Evolutionary conservation across 306 rosid species (phyloP), one percentile per base, ranked within the genome.

Genomic region (Abrus precatorius): DNA sequence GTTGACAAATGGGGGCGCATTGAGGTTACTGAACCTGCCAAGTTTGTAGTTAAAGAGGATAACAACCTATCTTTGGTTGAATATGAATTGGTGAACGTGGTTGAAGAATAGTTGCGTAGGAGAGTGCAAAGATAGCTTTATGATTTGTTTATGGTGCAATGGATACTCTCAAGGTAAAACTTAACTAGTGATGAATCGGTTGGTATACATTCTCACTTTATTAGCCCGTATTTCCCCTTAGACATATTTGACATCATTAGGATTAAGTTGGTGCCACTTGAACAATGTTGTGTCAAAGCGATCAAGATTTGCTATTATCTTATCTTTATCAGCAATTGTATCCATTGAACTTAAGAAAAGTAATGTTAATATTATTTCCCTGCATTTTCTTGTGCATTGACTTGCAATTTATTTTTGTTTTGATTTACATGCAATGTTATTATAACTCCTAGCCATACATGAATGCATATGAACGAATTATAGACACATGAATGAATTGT

Each of bases 1-100:
- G 82, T 82, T 61, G 85, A 82, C 61, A 82, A 82, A 76, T 82
- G 85, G 85, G 85, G 85, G 14, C 85, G 82, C 43, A 71, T 82
- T 41, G 85, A 82, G 68, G 78, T 59, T 45, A 81, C 88, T 66
- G 88, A 85, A 32, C 78, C 88, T 57, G 85, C 83, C 49, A 53
- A 65, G 3, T 85, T 85, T 50, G 69, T 2, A 5, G 88, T 85
- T 47, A 81, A 85, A 77, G 88, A 85, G 74, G 88, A 85, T 50
- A 85, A 81, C 77, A 81, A 85, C 49, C 74, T 85, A 7, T 85
- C 88, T 47, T 50, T 81, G 64, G 85, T 85, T 0, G 88, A 85
- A 43, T 85, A 85, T 67, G 88, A 85, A 70, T 52, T 85, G 49
- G 88, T 85, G 61, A 85, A 85, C 3, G 83, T 85, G 38, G 74